A percentile compares a stretch with the other conserved stretches of the same genome.
Evolutionary conservation across 169 alveolate genomes (phyloP).

Genomic region (Plasmodium vinckei): DNA sequence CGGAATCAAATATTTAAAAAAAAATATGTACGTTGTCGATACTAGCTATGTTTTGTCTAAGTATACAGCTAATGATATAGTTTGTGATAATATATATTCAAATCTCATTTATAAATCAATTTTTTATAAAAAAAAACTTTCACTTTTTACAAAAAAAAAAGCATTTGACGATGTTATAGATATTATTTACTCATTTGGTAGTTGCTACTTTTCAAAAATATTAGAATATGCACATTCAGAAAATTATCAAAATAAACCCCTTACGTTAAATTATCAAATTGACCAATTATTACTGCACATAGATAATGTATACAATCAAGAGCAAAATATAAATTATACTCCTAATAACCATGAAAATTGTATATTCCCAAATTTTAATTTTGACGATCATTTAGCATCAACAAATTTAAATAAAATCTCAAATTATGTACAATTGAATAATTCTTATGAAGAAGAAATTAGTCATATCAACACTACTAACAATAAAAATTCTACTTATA

Average conservation of each 20-base stretch:
- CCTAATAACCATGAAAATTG: background rate
- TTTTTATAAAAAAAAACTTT: slow-evolving; percentile 65
- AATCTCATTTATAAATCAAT: slow-evolving; percentile 46
- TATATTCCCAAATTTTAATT: background rate
- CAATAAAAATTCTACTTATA: background rate
- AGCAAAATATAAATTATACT: background rate
- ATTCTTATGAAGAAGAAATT: background rate
- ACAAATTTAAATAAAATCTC: background rate
- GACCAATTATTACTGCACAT: slow-evolving; percentile 3
- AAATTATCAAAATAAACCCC: background rate
- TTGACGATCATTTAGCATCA: background rate
- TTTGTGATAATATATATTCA: slow-evolving; percentile 59
- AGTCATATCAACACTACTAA: too few species aligned
- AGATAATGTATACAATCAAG: slow-evolving; percentile 8
- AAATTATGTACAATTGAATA: background rate
- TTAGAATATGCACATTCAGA: background rate
- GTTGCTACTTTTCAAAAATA: slow-evolving; percentile 7
- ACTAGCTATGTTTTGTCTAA: slow-evolving; percentile 44
- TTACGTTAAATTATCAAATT: background rate
- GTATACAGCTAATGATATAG: slow-evolving; percentile 26
- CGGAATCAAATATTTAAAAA: slow-evolving; percentile 28
- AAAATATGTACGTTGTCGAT: slow-evolving; percentile 44
- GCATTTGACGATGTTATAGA: slow-evolving; percentile 39
- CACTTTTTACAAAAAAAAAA: slow-evolving; percentile 32
- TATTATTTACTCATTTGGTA: slow-evolving; percentile 33